A percentile compares a stretch with the other conserved stretches of the same genome.
Conservation (phyloP, 1,284 basidiomycete genomes). For the Microbotryomycetes sp. region DNA sequence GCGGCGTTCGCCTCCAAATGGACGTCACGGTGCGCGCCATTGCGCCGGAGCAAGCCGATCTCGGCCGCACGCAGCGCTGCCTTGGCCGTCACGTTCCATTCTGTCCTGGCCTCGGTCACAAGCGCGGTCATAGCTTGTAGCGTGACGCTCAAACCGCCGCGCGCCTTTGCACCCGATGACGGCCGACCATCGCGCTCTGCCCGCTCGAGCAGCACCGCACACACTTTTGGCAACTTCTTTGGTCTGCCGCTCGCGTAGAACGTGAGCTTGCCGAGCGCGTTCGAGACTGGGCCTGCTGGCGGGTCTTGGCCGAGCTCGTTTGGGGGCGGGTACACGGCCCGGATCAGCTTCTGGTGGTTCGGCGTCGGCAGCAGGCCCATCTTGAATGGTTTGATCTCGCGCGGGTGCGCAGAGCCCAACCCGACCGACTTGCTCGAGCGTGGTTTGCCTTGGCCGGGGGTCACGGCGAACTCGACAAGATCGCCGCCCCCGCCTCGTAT, state of each 20-base stretch:
- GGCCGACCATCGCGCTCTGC: slow-evolving; percentile 60
- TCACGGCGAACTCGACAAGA: too few species aligned
- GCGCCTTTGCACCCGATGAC: slow-evolving; percentile 61
- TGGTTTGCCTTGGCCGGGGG: too few species aligned
- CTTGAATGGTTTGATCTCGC: too few species aligned
- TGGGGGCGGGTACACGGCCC: slow-evolving; percentile 73
- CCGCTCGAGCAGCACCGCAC: slow-evolving; percentile 72
- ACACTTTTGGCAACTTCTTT: slow-evolving; percentile 79
- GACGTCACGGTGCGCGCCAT: slow-evolving; percentile 50
- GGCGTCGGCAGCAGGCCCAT: slow-evolving; percentile 51
- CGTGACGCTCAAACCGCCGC: slow-evolving; percentile 74
- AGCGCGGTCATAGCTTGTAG: slow-evolving; percentile 76
- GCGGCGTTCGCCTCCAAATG: slow-evolving; percentile 79
- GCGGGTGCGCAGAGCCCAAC: too few species aligned
- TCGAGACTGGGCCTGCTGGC: slow-evolving; percentile 56
- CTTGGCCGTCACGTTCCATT: slow-evolving; percentile 72
- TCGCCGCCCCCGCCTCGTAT: too few species aligned
- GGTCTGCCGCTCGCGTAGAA: slow-evolving; percentile 89
- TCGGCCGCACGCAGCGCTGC: slow-evolving; percentile 69
- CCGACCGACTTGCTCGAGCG: too few species aligned
- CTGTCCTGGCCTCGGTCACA: slow-evolving; percentile 80
- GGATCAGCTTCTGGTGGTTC: slow-evolving; percentile 77
- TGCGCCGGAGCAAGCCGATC: slow-evolving; percentile 49
- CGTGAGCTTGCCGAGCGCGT: slow-evolving; percentile 82
- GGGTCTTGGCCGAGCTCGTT: slow-evolving; percentile 49